These are phyloP conservation scores for Agrocybe praecox DNA, from an alignment of 768 basidiomycete species.

Conservation along the genomic window DNA sequence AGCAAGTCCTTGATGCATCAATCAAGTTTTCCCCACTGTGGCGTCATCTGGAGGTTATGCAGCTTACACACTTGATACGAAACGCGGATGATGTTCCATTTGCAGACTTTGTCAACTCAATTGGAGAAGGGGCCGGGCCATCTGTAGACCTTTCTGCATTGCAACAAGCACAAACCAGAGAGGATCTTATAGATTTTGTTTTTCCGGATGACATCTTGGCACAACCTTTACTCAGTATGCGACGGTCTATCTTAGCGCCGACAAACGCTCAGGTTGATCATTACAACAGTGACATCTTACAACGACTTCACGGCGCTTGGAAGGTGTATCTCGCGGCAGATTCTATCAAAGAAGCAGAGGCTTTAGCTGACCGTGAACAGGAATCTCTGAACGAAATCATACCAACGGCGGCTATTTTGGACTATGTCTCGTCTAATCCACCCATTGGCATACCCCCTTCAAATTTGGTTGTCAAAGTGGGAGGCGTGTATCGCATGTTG, in stretches of 20 bases:
- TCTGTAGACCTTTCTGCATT: slow-evolving; percentile 19
- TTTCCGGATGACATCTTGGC: slow-evolving; percentile 24
- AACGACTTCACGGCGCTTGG: slow-evolving; percentile 19
- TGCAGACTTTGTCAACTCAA: slow-evolving; percentile 35
- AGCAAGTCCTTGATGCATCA: slow-evolving; percentile 33
- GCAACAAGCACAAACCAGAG: not conserved
- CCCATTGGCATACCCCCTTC: slow-evolving; percentile 21
- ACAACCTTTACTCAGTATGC: slow-evolving; percentile 25
- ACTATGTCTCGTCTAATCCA: slow-evolving; percentile 14
- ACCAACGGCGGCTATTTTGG: slow-evolving; percentile 9
- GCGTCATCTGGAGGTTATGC: slow-evolving; percentile 25
- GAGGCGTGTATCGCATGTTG: slow-evolving; percentile 33
- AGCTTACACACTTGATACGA: slow-evolving; percentile 33
- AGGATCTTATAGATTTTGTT: slow-evolving; percentile 18
- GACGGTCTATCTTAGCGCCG: slow-evolving; percentile 37
- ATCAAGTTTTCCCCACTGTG: slow-evolving; percentile 37
- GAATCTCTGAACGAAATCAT: no score
- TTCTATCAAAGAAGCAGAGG: slow-evolving; percentile 12
- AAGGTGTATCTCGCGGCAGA: slow-evolving; percentile 15
- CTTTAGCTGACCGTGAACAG: no score
- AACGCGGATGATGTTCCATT: slow-evolving; percentile 37
- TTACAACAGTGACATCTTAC: slow-evolving; percentile 34
- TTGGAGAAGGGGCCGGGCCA: slow-evolving; percentile 36
- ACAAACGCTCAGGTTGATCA: slow-evolving; percentile 35
- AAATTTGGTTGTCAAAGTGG: slow-evolving; percentile 29